These are phyloP conservation scores for Arthrobotrys pseudoclavata DNA, from an alignment of 2,329 filamentous ascomycete species.

Conservation along the genomic window DNA sequence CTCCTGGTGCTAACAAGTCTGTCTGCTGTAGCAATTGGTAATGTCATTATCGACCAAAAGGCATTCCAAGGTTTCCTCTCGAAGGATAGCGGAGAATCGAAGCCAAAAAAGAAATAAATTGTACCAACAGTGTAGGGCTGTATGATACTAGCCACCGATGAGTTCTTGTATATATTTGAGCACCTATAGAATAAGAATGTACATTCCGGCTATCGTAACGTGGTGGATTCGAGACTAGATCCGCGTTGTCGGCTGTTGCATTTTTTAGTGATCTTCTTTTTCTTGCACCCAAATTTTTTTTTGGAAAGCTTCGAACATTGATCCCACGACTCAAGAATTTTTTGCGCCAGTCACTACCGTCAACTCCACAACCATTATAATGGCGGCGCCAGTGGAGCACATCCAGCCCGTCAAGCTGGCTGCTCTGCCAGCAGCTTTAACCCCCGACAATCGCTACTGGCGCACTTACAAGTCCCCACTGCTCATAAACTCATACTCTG, in stretches of 20 bases:
- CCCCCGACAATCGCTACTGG: slow-evolving; percentile 97
- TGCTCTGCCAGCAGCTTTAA: slow-evolving; percentile 80
- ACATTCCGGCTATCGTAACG: not conserved
- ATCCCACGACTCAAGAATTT: slow-evolving; percentile 5
- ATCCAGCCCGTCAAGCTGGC: slow-evolving; percentile 85
- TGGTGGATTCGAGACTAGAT: not conserved
- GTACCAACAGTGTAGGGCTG: not conserved
- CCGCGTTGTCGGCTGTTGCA: slow-evolving; percentile 57
- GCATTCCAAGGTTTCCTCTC: slow-evolving; percentile 94
- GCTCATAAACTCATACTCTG: slow-evolving; percentile 88
- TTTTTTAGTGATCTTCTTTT: slow-evolving; percentile 28
- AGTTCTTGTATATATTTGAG: slow-evolving; percentile 29
- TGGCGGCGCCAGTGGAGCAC: slow-evolving; percentile 88
- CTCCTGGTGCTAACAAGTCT: slow-evolving; percentile 3
- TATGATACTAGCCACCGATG: slow-evolving; percentile 18
- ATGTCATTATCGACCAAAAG: slow-evolving; percentile 95
- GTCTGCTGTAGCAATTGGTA: slow-evolving; percentile 73
- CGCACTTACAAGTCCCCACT: slow-evolving; percentile 92
- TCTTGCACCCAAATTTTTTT: slow-evolving; percentile 24
- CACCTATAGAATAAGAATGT: not conserved
- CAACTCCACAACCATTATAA: slow-evolving; percentile 65
- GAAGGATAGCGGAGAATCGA: slow-evolving; percentile 71
- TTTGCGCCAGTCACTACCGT: not conserved
- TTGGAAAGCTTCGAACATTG: slow-evolving; percentile 6
- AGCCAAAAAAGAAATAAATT: slow-evolving; percentile 39